Evolutionary conservation across 2,329 filamentous ascomycete genomes (phyloP).

Genomic region (Epichloe amarillans): DNA sequence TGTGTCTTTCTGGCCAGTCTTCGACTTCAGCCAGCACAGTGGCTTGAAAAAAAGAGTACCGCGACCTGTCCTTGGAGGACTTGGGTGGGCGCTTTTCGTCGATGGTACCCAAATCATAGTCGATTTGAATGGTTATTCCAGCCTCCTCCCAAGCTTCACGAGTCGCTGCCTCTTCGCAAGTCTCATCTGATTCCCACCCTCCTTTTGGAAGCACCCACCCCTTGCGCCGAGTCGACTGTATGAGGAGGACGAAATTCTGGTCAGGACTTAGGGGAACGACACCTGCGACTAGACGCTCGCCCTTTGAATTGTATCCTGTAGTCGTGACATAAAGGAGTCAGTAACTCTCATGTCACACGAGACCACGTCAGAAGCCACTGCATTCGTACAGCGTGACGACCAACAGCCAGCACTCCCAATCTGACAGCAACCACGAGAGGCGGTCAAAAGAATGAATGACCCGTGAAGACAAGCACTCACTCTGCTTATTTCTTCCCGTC

Average conservation of each 20-base stretch:
- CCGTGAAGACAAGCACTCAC: slow-evolving; percentile 36
- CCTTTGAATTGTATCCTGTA: slow-evolving; percentile 79
- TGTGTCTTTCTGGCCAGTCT: slow-evolving; percentile 89
- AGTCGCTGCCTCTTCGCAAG: slow-evolving; percentile 69
- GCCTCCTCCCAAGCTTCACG: slow-evolving; percentile 98
- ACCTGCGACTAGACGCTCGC: slow-evolving; percentile 89
- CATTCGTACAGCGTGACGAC: neutral
- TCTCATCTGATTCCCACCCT: slow-evolving; percentile 93
- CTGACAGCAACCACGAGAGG: neutral
- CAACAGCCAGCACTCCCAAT: neutral
- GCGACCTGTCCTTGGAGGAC: slow-evolving; percentile 46
- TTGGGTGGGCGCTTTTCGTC: slow-evolving; percentile 73
- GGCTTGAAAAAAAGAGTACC: slow-evolving; percentile 76
- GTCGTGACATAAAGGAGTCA: slow-evolving; percentile 11
- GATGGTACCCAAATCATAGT: slow-evolving; percentile 76
- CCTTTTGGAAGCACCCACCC: slow-evolving; percentile 97
- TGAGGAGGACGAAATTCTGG: slow-evolving; percentile 78
- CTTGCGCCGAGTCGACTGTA: slow-evolving; percentile 80
- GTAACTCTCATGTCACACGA: slow-evolving; percentile 2
- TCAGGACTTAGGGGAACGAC: slow-evolving; percentile 81
- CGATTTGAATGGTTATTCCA: slow-evolving; percentile 74
- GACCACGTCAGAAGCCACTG: neutral
- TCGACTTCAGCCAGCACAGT: slow-evolving; percentile 74
- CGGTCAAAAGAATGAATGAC: neutral
- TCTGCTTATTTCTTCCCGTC: slow-evolving; percentile 65